Evolutionary conservation across 2,329 filamentous ascomycete genomes (phyloP), one percentile per base, ranked within the genome.

Genomic region (Alternaria ethzedia): DNA sequence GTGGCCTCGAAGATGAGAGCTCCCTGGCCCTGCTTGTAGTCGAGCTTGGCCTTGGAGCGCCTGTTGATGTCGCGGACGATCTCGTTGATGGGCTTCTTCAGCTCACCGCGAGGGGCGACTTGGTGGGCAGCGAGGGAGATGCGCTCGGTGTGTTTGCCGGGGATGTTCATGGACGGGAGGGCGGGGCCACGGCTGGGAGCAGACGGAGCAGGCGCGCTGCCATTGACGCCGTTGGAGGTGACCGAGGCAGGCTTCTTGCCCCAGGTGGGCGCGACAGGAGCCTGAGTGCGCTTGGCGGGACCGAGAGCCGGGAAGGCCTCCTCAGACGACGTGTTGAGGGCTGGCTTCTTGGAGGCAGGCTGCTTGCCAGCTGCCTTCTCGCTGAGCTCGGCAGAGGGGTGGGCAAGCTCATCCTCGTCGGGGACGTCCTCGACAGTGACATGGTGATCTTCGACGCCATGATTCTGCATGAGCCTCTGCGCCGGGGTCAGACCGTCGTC

Each of bases 271-370:
- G 90, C 86, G 63, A 89, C 86, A 70, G 88, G 87, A 61, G 89
- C 85, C 66, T 86, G 81, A 17, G 82, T 81, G 68, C 83, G 82
- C 81, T 94, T 94, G 57, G 89, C 84, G 66, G 88, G 86, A 57
- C 94, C 95, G 50, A 99, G 88, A 72, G 94, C 90, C n/a, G 96
- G 96, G 86, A 99, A 99, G 63, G 92, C 85, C 81, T 98, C 94
- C 77, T 96, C 92, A 17, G 93, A 97, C 75, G 92, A 87, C 20
- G 93, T 94, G 80, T 98, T 93, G 65, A 97, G 83, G 56, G 85
- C 66, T 32, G 70, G 64, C 65, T 69, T 75, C 54, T 69, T 67
- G 28, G 81, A 66, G 32, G 84, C 85, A 78, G 90, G 90, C 77
- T 91, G 88, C 83, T 92, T 93, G 57, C 87, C 88, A 47, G 88